Base-by-base conservation (phyloP, 2,329 filamentous ascomycete genomes). In the Pyrenochaeta sp. region DNA sequence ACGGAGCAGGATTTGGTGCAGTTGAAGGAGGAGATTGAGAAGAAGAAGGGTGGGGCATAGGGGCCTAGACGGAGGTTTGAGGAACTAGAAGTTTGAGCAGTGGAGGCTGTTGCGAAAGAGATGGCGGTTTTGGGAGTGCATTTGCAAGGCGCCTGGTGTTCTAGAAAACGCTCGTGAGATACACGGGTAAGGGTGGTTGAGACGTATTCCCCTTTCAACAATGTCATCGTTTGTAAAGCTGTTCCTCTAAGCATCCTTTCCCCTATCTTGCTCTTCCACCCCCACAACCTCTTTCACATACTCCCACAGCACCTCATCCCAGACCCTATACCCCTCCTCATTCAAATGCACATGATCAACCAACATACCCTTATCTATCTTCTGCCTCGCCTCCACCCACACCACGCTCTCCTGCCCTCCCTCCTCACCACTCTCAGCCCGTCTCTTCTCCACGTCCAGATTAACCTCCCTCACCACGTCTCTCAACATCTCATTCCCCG, bases 11-110 rank as follows among this genome's bases (percentile, higher is more conserved):
- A 76, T 56, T 51, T 59, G 58, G 68, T 53, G 68, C 47, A 50
- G 23, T 32, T 74, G 59, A 67, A 60, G 51, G 57, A 55, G 18
- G 72, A 81, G 47, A 75, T 78, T 31, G 76, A 74, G 51, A 78
- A 73, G 65, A 77, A 74, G 66, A 70, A 61, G 51, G 51, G 34
- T 7, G 41, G 27, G 29, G 28, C n/a, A 8, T 49, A 48, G 15
- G 21, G 13, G 20, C 10, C 11, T 18, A 22, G 2, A 3, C 11
- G 3, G n/a, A 24, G n/a, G 7, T 15, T 7, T 30, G 22, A 19
- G 15, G 23, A 22, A 28, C 11, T 13, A 13, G 11, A 14, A 14
- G 7, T 14, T 6, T 30, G 6, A 15, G 27, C 7, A 30, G 3
- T 28, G 27, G 27, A n/a, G n/a, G n/a, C n/a, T n/a, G n/a, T n/a